Evolutionary conservation across 2,329 filamentous ascomycete genomes (phyloP), one percentile per base, ranked within the genome.

Genomic region (Exophiala alcalophila): DNA sequence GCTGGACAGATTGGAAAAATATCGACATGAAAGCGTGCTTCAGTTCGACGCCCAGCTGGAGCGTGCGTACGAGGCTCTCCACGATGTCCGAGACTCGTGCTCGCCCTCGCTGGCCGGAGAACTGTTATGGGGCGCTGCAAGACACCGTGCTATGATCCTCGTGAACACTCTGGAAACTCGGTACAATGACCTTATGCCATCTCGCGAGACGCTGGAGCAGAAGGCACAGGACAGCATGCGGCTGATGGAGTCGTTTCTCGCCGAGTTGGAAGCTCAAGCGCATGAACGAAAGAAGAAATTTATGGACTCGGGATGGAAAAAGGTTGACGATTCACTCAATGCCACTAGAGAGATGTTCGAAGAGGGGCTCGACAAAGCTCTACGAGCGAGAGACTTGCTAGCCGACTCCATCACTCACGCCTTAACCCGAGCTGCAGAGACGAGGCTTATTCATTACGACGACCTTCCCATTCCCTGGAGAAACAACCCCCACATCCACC

Each of bases 381-480:
- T 83, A 44, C 80, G 85, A 51, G 90, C 90, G 1, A 87, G 86
- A 40, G 81, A 88, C 57, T 82, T 82, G 5, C 71, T 98, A 18
- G 86, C 94, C 57, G 84, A 92, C 52, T 87, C 86, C 52, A 83
- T 98, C 27, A 84, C 91, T 56, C 76, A 78, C 40, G 91, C 92
- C 9, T 80, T 95, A 42, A 58, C 71, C 14, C 75, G 81, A 44
- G 89, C 90, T 19, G 78, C 84, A 55, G 83, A 94, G 60, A 77
- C 87, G 35, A 87, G 90, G 33, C 74, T 96, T 10, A 84, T 98
- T 55, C 77, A 78, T 49, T 98, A 97, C 67, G 81, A 94, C 32
- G 89, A 96, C 59, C 74, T 98, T 4, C 92, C 92, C 1, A 73
- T 84, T 25, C 92, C 92, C 0, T 98, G 92, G 92, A 79, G 86